phyloP scores from a whole-genome alignment of 2,329 filamentous ascomycete genomes.

The Penicillium sp. region DNA sequence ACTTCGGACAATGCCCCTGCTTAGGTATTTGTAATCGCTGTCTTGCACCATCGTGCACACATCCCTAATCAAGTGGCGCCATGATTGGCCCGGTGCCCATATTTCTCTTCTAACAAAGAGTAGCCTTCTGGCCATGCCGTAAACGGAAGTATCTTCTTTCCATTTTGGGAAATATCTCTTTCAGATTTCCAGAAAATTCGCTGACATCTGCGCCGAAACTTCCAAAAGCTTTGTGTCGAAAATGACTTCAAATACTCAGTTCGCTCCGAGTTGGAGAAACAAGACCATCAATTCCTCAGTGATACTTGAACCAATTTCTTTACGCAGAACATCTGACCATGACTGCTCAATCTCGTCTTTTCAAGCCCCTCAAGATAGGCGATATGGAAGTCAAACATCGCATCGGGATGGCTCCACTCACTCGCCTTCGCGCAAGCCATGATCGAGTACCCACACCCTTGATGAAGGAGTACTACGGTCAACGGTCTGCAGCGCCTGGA shows the following conservation, averaged over 20 bases:
- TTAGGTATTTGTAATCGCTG: conserved; percentile 2
- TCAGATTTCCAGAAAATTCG: neutral
- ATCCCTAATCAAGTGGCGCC: neutral
- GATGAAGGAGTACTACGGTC: conserved; percentile 54
- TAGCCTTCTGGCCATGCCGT: neutral
- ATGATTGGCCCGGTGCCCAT: neutral
- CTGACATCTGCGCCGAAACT: neutral
- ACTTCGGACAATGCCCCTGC: neutral
- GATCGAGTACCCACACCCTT: conserved; percentile 49
- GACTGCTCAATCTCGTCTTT: conserved; percentile 7
- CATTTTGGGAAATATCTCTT: conserved; percentile 6
- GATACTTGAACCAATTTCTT: neutral
- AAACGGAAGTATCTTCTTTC: conserved; percentile 10
- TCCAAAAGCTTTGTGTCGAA: neutral
- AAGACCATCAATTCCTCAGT: neutral
- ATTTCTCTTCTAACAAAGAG: neutral
- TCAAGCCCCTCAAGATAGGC: conserved; percentile 8
- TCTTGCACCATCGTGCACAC: neutral
- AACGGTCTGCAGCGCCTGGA: conserved; percentile 54
- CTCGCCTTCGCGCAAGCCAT: conserved; percentile 52
- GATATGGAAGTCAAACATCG: conserved; percentile 43
- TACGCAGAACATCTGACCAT: neutral
- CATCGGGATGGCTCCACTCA: conserved; percentile 51
- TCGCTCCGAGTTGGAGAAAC: neutral
- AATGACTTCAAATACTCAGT: neutral